Percentiles rank a stretch among this genome's conserved stretches.
Evolutionary conservation across 768 basidiomycete genomes (phyloP).

Genomic region (Steccherinum ochraceum): DNA sequence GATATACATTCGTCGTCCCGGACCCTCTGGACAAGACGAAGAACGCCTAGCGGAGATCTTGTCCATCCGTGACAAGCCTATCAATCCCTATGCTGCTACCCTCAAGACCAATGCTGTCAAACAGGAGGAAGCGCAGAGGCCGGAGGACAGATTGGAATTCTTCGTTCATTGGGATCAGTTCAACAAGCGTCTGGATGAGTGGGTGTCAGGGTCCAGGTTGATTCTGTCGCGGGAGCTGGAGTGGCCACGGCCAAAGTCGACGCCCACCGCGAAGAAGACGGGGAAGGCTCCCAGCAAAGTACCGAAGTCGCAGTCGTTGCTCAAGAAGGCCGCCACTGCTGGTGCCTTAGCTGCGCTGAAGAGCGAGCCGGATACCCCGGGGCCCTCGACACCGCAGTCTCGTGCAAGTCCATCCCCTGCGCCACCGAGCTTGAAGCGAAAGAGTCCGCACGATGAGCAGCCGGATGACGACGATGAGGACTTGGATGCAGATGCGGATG

Average conservation of each 20-base stretch:
- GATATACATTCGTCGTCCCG: conserved; percentile 82
- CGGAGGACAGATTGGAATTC: conserved; percentile 83
- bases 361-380: conserved; percentile 18
- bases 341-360: conserved; percentile 25
- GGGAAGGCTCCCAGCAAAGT: conserved; percentile 59
- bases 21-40: conserved; percentile 67
- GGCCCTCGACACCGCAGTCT: conserved; percentile 19
- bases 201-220: conserved; percentile 87
- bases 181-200: conserved; percentile 98
- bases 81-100: conserved; percentile 51
- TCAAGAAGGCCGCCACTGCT: conserved; percentile 61
- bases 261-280: conserved; percentile 39
- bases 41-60: conserved; percentile 95
- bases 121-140: conserved; percentile 43
- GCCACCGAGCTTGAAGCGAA: conserved; percentile 61
- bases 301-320: conserved; percentile 41
- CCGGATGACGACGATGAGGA: conserved; percentile 46
- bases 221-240: conserved; percentile 83
- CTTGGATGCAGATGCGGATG: conserved; percentile 30
- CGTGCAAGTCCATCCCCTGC: conserved; percentile 51
- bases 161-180: conserved; percentile 99
- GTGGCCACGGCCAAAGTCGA: conserved; percentile 87
- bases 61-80: conserved; percentile 85
- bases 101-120: conserved; percentile 27
- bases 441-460: conserved; percentile 56